These are phyloP conservation scores for Echites panduratus DNA, from an alignment of 257 asterid species.

Conservation along the genomic window DNA sequence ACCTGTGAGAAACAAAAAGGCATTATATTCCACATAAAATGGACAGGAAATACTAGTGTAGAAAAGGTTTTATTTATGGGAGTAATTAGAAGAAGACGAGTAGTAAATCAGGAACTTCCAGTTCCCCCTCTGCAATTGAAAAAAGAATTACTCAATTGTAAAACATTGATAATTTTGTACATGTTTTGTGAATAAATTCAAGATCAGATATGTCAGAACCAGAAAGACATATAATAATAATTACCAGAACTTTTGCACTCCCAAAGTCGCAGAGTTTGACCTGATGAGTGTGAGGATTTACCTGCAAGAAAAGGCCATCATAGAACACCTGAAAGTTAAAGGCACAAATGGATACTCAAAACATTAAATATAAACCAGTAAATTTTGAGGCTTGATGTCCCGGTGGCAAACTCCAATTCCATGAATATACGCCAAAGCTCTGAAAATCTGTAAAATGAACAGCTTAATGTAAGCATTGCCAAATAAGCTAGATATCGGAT, in stretches of 20 bases:
- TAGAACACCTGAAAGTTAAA: slow-evolving; percentile 2
- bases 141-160: not conserved
- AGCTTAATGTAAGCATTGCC: slow-evolving; percentile 2
- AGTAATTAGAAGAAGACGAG: no score
- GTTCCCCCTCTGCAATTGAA: not conserved
- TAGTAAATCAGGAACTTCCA: not conserved
- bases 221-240: slow-evolving; percentile 4
- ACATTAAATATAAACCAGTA: slow-evolving; percentile 48
- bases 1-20: slow-evolving; percentile 37
- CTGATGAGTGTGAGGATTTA: slow-evolving; percentile 87
- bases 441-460: slow-evolving; percentile 50
- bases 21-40: not conserved
- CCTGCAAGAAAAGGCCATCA: slow-evolving; percentile 42
- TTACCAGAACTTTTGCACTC: slow-evolving; percentile 86
- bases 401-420: slow-evolving; percentile 85
- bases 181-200: not conserved
- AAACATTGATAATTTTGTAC: not conserved
- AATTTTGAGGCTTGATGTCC: slow-evolving; percentile 85
- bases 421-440: slow-evolving; percentile 79
- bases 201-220: not conserved
- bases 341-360: not conserved
- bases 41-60: not conserved
- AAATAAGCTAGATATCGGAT: not conserved
- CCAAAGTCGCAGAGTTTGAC: slow-evolving; percentile 86
- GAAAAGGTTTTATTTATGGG: no score